phyloP scores from a whole-genome alignment of 148 eudicot genomes.

The Rhododendron kiyosumense region DNA sequence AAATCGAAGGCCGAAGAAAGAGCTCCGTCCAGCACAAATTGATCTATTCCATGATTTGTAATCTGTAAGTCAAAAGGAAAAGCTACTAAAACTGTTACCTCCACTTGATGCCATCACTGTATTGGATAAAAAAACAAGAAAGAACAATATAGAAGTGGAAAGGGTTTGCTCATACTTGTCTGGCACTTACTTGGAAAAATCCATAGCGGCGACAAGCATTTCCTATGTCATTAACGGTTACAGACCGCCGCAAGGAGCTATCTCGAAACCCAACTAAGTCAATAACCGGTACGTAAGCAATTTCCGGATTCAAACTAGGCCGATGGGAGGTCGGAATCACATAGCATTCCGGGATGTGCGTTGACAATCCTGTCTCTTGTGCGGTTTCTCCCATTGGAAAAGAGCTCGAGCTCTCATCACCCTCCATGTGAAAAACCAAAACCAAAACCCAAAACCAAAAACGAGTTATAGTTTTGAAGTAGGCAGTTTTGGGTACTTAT shows the following conservation, averaged over 20 bases:
- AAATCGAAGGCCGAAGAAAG: constrained; percentile 35
- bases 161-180: too few species aligned
- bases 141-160: too few species aligned
- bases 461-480: not conserved
- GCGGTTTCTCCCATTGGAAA: not conserved
- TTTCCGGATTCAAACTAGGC: not conserved
- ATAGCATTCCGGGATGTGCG: not conserved
- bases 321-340: not conserved
- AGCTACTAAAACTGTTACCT: not conserved
- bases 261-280: not conserved
- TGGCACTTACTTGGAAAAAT: not conserved
- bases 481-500: not conserved
- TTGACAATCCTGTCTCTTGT: not conserved
- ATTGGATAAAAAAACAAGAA: not conserved
- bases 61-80: constrained; percentile 19
- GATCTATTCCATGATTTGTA: constrained; percentile 53
- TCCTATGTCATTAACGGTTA: not conserved
- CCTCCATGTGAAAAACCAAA: not conserved
- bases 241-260: not conserved
- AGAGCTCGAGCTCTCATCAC: not conserved
- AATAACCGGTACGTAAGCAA: not conserved
- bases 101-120: not conserved
- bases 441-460: not conserved
- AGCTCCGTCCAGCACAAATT: constrained; percentile 41
- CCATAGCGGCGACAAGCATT: not conserved